phyloP scores from a whole-genome alignment of 2,329 filamentous ascomycete genomes.

The Penicillium psychrosexuale region DNA sequence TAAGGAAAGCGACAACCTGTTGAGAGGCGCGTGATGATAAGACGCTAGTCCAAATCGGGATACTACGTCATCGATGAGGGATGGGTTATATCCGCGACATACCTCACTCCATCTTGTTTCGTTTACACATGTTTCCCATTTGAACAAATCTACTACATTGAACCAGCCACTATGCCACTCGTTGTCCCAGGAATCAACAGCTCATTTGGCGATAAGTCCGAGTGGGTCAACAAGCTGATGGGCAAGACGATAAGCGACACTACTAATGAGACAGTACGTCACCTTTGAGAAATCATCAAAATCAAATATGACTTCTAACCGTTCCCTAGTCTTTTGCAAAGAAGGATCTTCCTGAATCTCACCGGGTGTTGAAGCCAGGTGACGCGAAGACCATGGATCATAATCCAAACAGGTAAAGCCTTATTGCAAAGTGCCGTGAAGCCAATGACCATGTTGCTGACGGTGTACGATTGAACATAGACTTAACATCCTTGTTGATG shows the following conservation, averaged over 20 bases:
- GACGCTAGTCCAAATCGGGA: background rate
- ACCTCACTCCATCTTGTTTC: background rate
- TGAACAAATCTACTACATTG: background rate
- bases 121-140: background rate
- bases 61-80: constrained; percentile 4
- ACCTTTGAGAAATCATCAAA: background rate
- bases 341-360: constrained; percentile 44
- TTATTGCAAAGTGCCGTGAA: background rate
- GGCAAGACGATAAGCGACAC: constrained; percentile 46
- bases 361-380: constrained; percentile 44
- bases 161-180: constrained; percentile 43
- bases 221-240: constrained; percentile 46
- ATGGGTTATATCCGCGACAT: background rate
- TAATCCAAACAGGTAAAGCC: constrained; percentile 41
- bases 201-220: constrained; percentile 32
- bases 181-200: constrained; percentile 45
- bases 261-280: constrained; percentile 36
- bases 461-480: constrained; percentile 20
- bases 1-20: background rate
- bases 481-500: constrained; percentile 45
- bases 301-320: background rate
- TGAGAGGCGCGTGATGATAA: background rate
- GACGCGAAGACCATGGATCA: constrained; percentile 42
- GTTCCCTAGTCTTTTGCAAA: constrained; percentile 43
- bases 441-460: background rate